These are phyloP conservation scores for Phytophthora pisi DNA, from an alignment of 352 stramenopile species.

Conservation along the genomic window DNA sequence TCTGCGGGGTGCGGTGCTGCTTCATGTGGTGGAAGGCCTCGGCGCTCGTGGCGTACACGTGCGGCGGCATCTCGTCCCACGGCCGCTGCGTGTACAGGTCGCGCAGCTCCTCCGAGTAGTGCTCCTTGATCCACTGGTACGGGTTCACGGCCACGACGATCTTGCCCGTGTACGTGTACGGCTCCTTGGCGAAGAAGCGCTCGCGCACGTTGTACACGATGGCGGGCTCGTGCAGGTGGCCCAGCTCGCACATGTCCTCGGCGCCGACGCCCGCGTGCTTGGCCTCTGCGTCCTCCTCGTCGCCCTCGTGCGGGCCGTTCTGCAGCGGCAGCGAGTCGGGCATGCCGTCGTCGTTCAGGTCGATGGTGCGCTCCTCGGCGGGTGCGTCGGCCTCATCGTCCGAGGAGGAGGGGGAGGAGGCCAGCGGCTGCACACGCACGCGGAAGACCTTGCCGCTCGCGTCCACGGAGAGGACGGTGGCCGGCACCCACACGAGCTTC, in stretches of 20 bases:
- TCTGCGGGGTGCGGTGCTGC: constrained; percentile 68
- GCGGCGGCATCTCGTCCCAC: constrained; percentile 79
- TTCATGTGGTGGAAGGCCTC: constrained; percentile 88
- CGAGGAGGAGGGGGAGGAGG: neutral
- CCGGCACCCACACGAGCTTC: constrained; percentile 80
- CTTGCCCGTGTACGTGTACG: constrained; percentile 97
- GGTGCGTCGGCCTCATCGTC: constrained; percentile 26
- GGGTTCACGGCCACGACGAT: constrained; percentile 98
- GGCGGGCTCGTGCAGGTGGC: constrained; percentile 90
- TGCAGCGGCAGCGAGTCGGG: constrained; percentile 78
- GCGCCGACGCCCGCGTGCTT: constrained; percentile 50
- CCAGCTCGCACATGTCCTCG: constrained; percentile 87
- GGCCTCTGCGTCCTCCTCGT: constrained; percentile 13
- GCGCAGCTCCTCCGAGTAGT: constrained; percentile 85
- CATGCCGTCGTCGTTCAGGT: constrained; percentile 78
- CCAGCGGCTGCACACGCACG: constrained; percentile 54
- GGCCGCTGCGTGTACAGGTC: constrained; percentile 70
- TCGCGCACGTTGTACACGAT: constrained; percentile 93
- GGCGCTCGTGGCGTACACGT: constrained; percentile 91
- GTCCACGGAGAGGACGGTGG: constrained; percentile 75
- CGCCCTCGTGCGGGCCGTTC: constrained; percentile 40
- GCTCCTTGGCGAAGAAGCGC: constrained; percentile 84
- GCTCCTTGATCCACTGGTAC: constrained; percentile 90
- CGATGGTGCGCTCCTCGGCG: constrained; percentile 60
- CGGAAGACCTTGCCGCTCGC: constrained; percentile 63